Conservation (phyloP, 495 filamentous ascomycete species). For the Aspergillus saccharolyticus region DNA sequence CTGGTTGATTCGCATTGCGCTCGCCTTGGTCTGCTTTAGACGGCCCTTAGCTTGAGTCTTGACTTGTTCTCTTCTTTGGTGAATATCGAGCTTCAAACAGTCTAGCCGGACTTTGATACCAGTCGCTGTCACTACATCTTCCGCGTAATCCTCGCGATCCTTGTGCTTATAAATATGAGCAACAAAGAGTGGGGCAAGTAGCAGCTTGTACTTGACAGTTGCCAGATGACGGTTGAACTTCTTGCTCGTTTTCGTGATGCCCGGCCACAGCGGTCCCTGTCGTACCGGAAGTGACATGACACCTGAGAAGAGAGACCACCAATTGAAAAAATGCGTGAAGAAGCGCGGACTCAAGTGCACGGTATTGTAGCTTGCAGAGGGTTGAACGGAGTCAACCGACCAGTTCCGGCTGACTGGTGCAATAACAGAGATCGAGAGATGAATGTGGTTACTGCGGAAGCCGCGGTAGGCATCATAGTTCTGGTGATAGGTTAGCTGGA, state of each 20-base stretch:
- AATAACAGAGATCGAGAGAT: slow-evolving; percentile 83
- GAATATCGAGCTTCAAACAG: slow-evolving; percentile 92
- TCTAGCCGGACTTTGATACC: slow-evolving; percentile 91
- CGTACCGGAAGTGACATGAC: slow-evolving; percentile 92
- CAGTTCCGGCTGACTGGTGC: slow-evolving; percentile 74
- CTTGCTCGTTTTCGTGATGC: slow-evolving; percentile 90
- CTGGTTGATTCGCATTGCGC: slow-evolving; percentile 89
- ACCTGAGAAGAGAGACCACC: slow-evolving; percentile 95
- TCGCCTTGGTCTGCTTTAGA: slow-evolving; percentile 70
- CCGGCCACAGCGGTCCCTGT: slow-evolving; percentile 86
- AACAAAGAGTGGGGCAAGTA: slow-evolving; percentile 87
- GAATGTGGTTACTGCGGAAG: slow-evolving; percentile 92
- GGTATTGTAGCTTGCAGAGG: slow-evolving; percentile 87
- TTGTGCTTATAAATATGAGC: slow-evolving; percentile 99
- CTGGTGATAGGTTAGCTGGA: slow-evolving; percentile 16
- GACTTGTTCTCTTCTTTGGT: slow-evolving; percentile 90
- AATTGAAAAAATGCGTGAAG: slow-evolving; percentile 97
- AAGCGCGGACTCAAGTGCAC: slow-evolving; percentile 90
- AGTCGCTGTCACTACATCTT: slow-evolving; percentile 80
- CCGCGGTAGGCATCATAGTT: slow-evolving; percentile 88
- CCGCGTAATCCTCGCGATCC: slow-evolving; percentile 78
- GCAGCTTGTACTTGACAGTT: slow-evolving; percentile 94
- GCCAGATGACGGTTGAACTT: slow-evolving; percentile 96
- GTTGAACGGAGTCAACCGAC: slow-evolving; percentile 63
- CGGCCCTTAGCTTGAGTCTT: slow-evolving; percentile 68